Conservation (phyloP, 176 grass and related monocot species). For the Thinopyrum elongatum region DNA sequence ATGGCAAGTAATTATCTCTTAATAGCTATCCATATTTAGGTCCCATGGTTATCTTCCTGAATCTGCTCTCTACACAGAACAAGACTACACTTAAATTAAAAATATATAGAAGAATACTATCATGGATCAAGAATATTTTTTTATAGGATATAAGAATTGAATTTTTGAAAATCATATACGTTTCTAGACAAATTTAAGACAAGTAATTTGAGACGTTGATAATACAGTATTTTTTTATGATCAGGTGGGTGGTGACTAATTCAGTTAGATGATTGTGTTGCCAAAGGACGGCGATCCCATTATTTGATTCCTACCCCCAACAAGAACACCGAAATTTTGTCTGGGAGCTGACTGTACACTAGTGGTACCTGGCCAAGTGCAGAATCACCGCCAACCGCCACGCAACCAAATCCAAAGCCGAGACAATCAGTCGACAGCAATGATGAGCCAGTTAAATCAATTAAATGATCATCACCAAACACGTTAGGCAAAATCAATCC, state of each 20-base stretch:
- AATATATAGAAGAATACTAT: neutral
- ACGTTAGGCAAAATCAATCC: neutral
- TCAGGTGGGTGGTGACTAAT: no score
- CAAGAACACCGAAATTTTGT: constrained; percentile 1
- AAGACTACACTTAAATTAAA: neutral
- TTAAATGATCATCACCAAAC: neutral
- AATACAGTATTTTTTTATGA: no score
- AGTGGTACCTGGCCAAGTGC: neutral
- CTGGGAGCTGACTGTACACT: neutral
- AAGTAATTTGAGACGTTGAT: no score
- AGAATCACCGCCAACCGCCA: constrained; percentile 8
- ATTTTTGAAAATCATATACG: neutral
- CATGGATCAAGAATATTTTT: neutral
- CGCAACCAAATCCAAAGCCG: neutral
- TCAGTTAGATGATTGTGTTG: neutral
- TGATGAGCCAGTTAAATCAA: neutral
- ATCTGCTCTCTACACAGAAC: neutral
- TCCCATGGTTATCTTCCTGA: neutral
- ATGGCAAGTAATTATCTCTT: neutral
- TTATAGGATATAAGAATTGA: neutral
- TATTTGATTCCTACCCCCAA: neutral
- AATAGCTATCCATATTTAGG: neutral
- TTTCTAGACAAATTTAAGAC: no score
- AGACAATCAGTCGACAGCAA: constrained; percentile 12
- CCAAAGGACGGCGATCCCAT: neutral